Evolutionary conservation across 148 eudicot genomes (phyloP).

Genomic region (Chenopodium berlandieri): DNA sequence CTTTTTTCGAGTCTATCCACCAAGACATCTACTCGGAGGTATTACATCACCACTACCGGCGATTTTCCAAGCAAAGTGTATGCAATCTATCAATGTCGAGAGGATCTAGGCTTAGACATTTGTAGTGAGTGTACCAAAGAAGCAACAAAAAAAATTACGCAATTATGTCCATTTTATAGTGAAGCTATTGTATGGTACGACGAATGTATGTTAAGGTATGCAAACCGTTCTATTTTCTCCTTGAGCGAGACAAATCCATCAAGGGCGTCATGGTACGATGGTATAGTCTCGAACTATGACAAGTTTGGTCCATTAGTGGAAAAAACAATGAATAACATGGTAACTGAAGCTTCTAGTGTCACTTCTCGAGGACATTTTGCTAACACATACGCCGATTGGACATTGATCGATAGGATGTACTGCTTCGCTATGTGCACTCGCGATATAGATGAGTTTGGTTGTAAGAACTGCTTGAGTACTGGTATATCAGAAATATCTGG

Average conservation of each 20-base stretch:
- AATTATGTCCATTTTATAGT: not conserved
- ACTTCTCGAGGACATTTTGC: not conserved
- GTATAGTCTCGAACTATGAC: not conserved
- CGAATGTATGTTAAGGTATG: conserved; percentile 17
- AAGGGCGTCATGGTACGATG: not conserved
- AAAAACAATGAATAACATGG: not conserved
- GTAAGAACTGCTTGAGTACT: conserved; percentile 9
- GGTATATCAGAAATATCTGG: not conserved
- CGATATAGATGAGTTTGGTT: conserved; percentile 4
- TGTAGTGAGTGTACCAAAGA: not conserved
- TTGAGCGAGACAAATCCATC: not conserved
- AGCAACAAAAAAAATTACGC: not conserved
- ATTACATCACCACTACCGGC: not conserved
- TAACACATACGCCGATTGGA: not conserved
- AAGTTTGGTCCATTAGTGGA: not conserved
- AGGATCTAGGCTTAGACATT: not conserved
- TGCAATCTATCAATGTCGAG: conserved; percentile 12
- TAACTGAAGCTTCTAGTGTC: not conserved
- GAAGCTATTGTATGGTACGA: conserved; percentile 14
- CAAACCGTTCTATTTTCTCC: conserved; percentile 4
- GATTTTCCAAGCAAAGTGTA: conserved; percentile 1
- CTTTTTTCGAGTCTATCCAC: not conserved
- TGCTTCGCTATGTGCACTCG: not conserved
- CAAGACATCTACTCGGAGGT: not conserved
- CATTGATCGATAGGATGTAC: not conserved